Percentiles rank a stretch among this genome's conserved stretches.
Evolutionary conservation across 805 yeast genomes (phyloP).

Genomic region (Wickerhamomyces kurtzmanii): DNA sequence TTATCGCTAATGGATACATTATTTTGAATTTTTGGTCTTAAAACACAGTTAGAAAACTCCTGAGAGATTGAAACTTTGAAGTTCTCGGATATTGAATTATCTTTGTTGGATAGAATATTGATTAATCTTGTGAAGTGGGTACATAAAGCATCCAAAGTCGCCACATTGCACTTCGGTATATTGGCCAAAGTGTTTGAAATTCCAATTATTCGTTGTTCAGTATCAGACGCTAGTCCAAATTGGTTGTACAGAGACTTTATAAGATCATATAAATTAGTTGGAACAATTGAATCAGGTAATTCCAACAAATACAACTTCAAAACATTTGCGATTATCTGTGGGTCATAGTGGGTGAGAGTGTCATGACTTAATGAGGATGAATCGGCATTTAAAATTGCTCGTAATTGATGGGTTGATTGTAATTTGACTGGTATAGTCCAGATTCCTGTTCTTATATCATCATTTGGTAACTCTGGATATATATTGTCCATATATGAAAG

Average conservation of each 20-base stretch:
- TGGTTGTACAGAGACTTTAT: conserved; percentile 56
- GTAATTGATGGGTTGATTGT: conserved; percentile 47
- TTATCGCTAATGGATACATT: conserved; percentile 44
- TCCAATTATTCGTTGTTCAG: conserved; percentile 40
- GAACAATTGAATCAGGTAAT: conserved; percentile 68
- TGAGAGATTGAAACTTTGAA: conserved; percentile 42
- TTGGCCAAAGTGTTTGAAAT: conserved; percentile 57
- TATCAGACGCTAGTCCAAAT: conserved; percentile 24
- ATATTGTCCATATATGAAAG: conserved; percentile 57
- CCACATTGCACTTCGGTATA: conserved; percentile 60
- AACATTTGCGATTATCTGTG: conserved; percentile 56
- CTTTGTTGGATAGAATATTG: conserved; percentile 34
- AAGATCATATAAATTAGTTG: conserved; percentile 54
- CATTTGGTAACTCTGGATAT: conserved; percentile 63
- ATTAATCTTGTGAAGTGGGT: conserved; percentile 65
- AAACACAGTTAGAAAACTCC: conserved; percentile 55
- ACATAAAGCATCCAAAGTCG: conserved; percentile 72
- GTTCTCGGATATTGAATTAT: conserved; percentile 22
- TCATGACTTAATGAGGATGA: conserved; percentile 14
- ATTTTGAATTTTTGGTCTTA: conserved; percentile 40
- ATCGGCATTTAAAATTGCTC: conserved; percentile 39
- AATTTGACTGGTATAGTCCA: conserved; percentile 67
- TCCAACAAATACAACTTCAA: conserved; percentile 69
- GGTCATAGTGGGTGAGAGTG: conserved; percentile 26
- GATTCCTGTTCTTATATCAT: conserved; percentile 51